These are phyloP conservation scores for Coriolopsis trogii DNA, from an alignment of 1,284 basidiomycete genomes.

Conservation along the genomic window DNA sequence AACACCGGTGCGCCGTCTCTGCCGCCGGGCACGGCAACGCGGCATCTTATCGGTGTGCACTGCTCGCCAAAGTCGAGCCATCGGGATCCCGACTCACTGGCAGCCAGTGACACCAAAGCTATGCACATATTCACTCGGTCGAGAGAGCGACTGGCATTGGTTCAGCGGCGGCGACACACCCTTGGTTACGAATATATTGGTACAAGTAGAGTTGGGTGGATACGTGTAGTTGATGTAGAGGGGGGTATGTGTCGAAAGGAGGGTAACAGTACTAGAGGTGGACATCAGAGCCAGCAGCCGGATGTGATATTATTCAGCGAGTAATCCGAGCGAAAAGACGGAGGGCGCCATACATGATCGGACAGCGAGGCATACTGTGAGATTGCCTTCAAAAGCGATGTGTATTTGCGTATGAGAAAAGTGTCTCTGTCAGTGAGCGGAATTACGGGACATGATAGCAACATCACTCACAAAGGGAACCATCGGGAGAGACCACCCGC, in stretches of 20 bases:
- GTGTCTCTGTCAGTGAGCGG: background rate
- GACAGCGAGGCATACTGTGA: conserved; percentile 19
- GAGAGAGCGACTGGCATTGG: too few species aligned
- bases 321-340: background rate
- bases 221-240: conserved; percentile 23
- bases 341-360: conserved; percentile 15
- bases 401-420: background rate
- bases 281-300: background rate
- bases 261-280: conserved; percentile 21
- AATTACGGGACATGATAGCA: background rate
- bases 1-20: too few species aligned
- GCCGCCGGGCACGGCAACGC: too few species aligned
- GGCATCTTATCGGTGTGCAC: too few species aligned
- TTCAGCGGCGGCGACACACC: conserved; percentile 12
- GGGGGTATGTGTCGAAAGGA: conserved; percentile 26
- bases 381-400: conserved; percentile 3
- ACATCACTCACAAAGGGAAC: conserved; percentile 10
- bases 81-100: too few species aligned
- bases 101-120: too few species aligned
- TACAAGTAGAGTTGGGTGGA: conserved; percentile 25
- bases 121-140: too few species aligned
- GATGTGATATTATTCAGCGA: conserved; percentile 6
- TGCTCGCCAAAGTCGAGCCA: too few species aligned
- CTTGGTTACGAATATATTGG: conserved; percentile 22
- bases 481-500: conserved; percentile 8